phyloP scores from a whole-genome alignment of 257 asterid genomes.

The Thymus quinquecostatus region DNA sequence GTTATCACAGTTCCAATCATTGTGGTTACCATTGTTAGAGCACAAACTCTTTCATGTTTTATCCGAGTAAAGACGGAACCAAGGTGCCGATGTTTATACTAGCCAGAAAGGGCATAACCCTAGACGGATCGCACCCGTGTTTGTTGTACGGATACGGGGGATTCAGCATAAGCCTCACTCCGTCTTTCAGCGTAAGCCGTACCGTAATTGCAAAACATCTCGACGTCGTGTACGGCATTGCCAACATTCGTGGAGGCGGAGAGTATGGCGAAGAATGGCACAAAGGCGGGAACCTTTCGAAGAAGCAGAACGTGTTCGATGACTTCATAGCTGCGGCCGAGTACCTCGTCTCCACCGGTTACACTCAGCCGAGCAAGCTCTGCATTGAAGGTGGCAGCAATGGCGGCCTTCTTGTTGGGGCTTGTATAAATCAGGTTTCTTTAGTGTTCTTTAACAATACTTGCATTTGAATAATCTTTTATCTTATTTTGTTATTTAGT shows the following conservation, averaged over 20 bases:
- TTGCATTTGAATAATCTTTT: background rate
- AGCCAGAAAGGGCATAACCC: constrained; percentile 58
- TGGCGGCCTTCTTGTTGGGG: constrained; percentile 93
- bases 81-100: constrained; percentile 79
- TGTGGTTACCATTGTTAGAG: too few species aligned
- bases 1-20: too few species aligned
- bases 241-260: constrained; percentile 96
- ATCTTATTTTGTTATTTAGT: background rate
- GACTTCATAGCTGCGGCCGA: constrained; percentile 82
- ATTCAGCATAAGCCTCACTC: constrained; percentile 68
- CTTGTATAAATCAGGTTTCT: constrained; percentile 81
- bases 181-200: constrained; percentile 58
- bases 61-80: constrained; percentile 76
- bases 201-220: constrained; percentile 66
- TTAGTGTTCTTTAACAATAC: background rate
- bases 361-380: constrained; percentile 72
- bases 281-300: constrained; percentile 74
- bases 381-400: constrained; percentile 99
- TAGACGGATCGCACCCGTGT: constrained; percentile 91
- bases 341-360: constrained; percentile 79
- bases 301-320: constrained; percentile 84
- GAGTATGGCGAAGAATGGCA: constrained; percentile 99
- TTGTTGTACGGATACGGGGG: constrained; percentile 88
- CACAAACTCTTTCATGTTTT: too few species aligned
- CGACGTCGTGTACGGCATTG: constrained; percentile 66